Conservation (phyloP, 306 rosid genomes). For the Quercus berberidifolia region DNA sequence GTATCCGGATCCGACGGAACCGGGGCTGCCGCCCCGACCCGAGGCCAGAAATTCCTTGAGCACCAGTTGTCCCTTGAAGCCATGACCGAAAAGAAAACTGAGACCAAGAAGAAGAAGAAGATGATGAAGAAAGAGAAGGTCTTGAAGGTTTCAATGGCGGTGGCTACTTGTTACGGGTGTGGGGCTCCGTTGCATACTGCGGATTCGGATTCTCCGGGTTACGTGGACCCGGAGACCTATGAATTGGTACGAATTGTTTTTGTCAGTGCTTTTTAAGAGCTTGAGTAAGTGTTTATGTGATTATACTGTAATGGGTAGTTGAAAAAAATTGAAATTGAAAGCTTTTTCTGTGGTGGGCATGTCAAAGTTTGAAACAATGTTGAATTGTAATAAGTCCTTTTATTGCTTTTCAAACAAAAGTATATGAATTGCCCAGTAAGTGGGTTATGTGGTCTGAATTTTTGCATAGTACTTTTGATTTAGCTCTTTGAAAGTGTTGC, state of each 20-base stretch:
- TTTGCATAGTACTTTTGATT: background rate
- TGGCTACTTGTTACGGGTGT: constrained; percentile 74
- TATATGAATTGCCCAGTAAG: no score
- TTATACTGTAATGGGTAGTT: no score
- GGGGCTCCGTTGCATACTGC: constrained; percentile 87
- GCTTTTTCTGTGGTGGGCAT: no score
- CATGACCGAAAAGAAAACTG: constrained; percentile 36
- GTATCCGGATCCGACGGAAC: constrained; percentile 43
- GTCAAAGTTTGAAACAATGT: no score
- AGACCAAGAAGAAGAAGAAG: constrained; percentile 20
- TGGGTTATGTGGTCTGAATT: no score
- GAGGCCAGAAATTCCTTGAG: constrained; percentile 72
- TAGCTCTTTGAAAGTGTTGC: background rate
- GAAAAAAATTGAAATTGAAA: no score
- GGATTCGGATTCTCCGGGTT: constrained; percentile 74
- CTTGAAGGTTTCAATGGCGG: constrained; percentile 38
- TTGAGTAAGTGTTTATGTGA: no score
- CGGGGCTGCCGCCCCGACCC: constrained; percentile 81
- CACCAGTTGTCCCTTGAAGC: constrained; percentile 57
- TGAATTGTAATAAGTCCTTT: no score
- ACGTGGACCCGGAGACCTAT: constrained; percentile 60
- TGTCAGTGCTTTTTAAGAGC: no score
- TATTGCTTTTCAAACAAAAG: no score
- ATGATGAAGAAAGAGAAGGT: constrained; percentile 44
- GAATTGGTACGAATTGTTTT: constrained; percentile 37